A percentile compares a stretch with the other conserved stretches of the same genome.
phyloP scores from a whole-genome alignment of 768 basidiomycete species.

The Serendipita sp. region DNA sequence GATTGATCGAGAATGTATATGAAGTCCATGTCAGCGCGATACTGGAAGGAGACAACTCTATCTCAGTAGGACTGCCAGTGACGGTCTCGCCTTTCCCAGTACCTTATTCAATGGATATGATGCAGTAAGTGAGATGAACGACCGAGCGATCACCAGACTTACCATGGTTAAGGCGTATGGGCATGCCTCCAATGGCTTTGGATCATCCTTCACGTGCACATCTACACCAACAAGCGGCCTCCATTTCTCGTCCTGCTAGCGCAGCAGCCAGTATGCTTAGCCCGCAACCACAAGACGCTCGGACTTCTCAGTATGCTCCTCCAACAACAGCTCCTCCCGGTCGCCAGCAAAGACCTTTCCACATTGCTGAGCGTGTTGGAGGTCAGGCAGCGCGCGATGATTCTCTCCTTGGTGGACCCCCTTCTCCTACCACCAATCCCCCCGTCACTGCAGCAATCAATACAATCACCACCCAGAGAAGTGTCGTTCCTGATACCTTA shows the following conservation, averaged over 20 bases:
- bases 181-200: slow-evolving; percentile 2
- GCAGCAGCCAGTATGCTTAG: not conserved
- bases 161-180: not conserved
- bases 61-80: slow-evolving; percentile 61
- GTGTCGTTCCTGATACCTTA: not conserved
- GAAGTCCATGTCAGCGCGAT: slow-evolving; percentile 61
- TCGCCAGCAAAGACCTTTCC: not conserved
- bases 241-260: slow-evolving; percentile 1
- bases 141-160: not conserved
- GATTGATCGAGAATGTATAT: slow-evolving; percentile 79
- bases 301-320: not conserved
- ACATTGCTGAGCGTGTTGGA: not conserved
- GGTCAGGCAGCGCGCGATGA: not conserved
- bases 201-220: not conserved
- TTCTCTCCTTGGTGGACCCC: not conserved
- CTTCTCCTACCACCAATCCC: not conserved
- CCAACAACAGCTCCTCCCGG: not conserved
- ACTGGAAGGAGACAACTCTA: slow-evolving; percentile 46
- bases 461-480: not conserved
- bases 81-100: slow-evolving; percentile 40
- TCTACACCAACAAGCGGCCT: not conserved
- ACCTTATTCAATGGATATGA: slow-evolving; percentile 5
- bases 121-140: not conserved
- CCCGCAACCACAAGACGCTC: not conserved
- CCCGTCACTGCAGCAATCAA: not conserved